Base-by-base conservation (phyloP, 805 yeast genomes). In the Kodamaea sagamina region DNA sequence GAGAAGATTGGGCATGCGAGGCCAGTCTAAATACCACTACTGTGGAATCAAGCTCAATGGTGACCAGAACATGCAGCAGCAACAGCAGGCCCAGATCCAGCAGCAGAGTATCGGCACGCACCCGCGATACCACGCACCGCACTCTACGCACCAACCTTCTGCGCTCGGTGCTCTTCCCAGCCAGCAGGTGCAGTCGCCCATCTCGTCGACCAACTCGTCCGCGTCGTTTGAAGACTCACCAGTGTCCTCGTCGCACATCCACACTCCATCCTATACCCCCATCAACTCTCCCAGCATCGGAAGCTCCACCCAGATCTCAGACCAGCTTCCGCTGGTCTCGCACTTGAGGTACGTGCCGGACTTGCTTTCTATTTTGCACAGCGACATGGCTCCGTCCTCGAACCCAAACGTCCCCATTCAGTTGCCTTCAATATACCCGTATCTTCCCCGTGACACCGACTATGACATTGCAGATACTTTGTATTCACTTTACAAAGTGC, bases 11-110 rank as follows among this genome's bases (percentile, higher is more conserved):
- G 97, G 97, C 1, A 79, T 82, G 60, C 72, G 95, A 39, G 90
- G 90, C 2, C 85, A 83, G 55, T 81, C 92, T 15, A 84, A 84
- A 58, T 89, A 89, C 62, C 95, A 88, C 59, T 89, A 87, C 57
- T 85, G 92, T 62, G 95, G 95, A 2, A 72, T 89, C 41, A 75
- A 73, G 50, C 52, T 75, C 18, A 50, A 37, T 34, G 68, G 68
- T 37, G 71, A 72, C 46, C 58, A 58, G 22, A 59, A 54, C 50
- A 49, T 61, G 46, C 48, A 50, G 19, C 62, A 41, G 35, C 51
- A 41, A 24, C 40, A 27, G 13, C 40, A 26, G 9, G 43, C 37
- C 11, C 44, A 39, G 5, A 42, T 37, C 15, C 38, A 29, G n/a
- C 45, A 42, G 17, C 40, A 42, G 12, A 37, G 13, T 8, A 31